A percentile compares a stretch with the other conserved stretches of the same genome.
Evolutionary conservation across 805 yeast genomes (phyloP).

Genomic region (Lipomyces mesembrius): DNA sequence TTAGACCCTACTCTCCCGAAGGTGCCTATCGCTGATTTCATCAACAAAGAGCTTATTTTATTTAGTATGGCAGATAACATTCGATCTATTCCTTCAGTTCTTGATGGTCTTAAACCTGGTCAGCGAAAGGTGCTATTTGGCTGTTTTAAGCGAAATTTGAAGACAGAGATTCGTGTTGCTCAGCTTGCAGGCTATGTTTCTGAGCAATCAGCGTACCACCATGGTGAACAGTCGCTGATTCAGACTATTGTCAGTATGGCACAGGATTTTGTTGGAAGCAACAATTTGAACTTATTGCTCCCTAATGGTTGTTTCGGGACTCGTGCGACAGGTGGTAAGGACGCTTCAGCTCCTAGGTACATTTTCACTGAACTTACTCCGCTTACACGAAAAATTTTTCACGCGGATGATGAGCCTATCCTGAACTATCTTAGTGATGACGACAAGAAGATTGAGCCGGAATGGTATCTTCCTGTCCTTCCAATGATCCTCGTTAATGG

Average conservation of each 20-base stretch:
- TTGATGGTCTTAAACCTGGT: conserved; percentile 97
- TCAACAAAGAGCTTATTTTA: conserved; percentile 90
- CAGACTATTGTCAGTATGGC: conserved; percentile 94
- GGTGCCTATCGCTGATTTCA: conserved; percentile 91
- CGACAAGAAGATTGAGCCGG: conserved; percentile 92
- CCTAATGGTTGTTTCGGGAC: conserved; percentile 98
- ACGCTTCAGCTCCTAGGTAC: conserved; percentile 97
- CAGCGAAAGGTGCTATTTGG: conserved; percentile 93
- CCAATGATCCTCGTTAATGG: conserved; percentile 97
- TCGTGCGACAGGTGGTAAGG: conserved; percentile 96
- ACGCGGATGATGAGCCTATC: conserved; percentile 77
- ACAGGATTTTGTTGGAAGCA: conserved; percentile 91
- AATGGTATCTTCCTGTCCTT: conserved; percentile 90
- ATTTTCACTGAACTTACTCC: conserved; percentile 83
- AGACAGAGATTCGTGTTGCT: conserved; percentile 81
- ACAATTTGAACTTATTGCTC: conserved; percentile 78
- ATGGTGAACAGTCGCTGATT: conserved; percentile 85
- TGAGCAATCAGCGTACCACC: conserved; percentile 91
- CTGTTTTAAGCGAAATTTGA: conserved; percentile 79
- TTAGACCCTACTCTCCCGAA: conserved; percentile 74
- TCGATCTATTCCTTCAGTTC: conserved; percentile 89
- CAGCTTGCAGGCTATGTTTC: conserved; percentile 88
- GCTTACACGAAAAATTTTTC: conserved; percentile 75
- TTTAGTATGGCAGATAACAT: conserved; percentile 97
- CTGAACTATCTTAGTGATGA: conserved; percentile 86